Conservation (phyloP, 2,329 filamentous ascomycete genomes). For the Grosmannia serpens region DNA sequence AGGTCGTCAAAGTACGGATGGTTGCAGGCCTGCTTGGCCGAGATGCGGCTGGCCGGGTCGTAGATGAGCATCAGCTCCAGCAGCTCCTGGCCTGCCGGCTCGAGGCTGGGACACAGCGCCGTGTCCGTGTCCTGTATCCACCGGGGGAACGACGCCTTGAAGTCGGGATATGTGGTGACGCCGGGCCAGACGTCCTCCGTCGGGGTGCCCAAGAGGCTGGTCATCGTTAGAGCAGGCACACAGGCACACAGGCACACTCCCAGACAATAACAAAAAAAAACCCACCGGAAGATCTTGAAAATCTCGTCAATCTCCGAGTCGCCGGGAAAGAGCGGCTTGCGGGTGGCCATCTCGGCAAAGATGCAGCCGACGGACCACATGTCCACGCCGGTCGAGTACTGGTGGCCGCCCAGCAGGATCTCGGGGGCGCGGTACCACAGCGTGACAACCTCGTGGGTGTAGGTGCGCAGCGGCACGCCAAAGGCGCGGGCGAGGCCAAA, state of each 20-base stretch:
- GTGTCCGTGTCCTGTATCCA: conserved; percentile 60
- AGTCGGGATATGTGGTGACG: conserved; percentile 80
- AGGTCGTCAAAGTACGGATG: conserved; percentile 62
- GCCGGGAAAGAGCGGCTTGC: conserved; percentile 78
- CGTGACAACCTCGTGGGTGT: conserved; percentile 86
- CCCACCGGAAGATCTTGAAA: conserved; percentile 83
- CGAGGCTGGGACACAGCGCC: conserved; percentile 57
- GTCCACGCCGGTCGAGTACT: conserved; percentile 86
- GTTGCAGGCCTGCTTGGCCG: conserved; percentile 73
- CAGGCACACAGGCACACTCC: background rate
- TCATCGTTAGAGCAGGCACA: background rate
- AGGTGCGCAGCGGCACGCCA: conserved; percentile 75
- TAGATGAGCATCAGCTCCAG: conserved; percentile 62
- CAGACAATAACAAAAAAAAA: background rate
- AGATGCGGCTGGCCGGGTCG: conserved; percentile 73
- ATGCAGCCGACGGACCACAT: conserved; percentile 91
- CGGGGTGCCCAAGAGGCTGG: conserved; percentile 64
- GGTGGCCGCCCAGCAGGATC: conserved; percentile 74
- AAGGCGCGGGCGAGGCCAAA: conserved; percentile 83
- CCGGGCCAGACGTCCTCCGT: conserved; percentile 72
- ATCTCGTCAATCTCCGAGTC: conserved; percentile 91
- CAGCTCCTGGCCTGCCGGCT: conserved; percentile 57
- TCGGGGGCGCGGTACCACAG: conserved; percentile 83
- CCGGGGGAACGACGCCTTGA: conserved; percentile 79
- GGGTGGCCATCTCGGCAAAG: conserved; percentile 86